phyloP scores from a whole-genome alignment of 805 yeast genomes.

The Zygoascus flipseniorum region DNA sequence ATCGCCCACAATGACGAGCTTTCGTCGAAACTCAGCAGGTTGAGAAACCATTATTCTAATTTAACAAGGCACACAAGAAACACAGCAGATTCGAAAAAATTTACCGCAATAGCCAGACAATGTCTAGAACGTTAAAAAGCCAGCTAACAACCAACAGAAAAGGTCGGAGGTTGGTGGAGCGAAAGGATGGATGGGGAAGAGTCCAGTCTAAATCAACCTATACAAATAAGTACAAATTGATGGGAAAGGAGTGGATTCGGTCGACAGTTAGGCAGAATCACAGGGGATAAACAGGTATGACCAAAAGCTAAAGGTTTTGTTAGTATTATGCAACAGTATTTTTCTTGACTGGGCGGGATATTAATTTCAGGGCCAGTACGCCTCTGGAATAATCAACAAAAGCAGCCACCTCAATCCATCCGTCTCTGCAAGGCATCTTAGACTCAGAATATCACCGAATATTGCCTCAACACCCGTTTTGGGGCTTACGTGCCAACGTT shows the following conservation, averaged over 20 bases:
- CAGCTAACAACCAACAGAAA: neutral
- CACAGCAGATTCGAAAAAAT: neutral
- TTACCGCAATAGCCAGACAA: neutral
- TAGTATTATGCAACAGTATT: too few species aligned
- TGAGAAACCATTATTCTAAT: constrained; percentile 15
- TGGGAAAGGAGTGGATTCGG: neutral
- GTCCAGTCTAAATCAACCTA: neutral
- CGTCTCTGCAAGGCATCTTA: too few species aligned
- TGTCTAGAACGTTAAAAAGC: neutral
- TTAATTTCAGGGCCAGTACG: too few species aligned
- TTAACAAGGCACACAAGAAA: neutral
- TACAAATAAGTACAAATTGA: neutral
- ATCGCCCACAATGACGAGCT: constrained; percentile 91
- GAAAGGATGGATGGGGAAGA: too few species aligned
- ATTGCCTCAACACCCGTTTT: too few species aligned
- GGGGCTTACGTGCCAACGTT: too few species aligned
- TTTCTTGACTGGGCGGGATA: too few species aligned
- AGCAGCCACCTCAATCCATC: too few species aligned
- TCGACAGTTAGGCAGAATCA: neutral
- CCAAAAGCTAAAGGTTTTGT: neutral
- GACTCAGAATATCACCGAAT: too few species aligned
- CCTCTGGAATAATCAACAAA: too few species aligned
- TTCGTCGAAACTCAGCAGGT: constrained; percentile 30
- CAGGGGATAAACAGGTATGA: neutral
- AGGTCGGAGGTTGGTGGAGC: neutral